These are phyloP conservation scores for Breynia disticha DNA, from an alignment of 441 rosid species.

Conservation along the genomic window DNA sequence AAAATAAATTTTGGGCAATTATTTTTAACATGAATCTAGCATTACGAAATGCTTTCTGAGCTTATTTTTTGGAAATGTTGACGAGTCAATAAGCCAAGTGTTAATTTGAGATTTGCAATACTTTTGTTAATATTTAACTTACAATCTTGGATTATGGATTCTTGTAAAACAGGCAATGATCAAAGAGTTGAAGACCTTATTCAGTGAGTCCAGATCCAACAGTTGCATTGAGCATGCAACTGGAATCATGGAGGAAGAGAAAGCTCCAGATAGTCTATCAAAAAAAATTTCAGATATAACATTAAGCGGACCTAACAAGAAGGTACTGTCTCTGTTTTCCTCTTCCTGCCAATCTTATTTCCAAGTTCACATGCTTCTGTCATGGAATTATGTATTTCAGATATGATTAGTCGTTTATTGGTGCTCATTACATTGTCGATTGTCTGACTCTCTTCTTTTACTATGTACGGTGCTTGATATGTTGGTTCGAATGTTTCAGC, in stretches of 20 bases:
- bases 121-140: neutral
- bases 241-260: constrained; percentile 69
- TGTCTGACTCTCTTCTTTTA: no score
- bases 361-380: neutral
- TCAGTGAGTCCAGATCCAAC: constrained; percentile 66
- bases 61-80: neutral
- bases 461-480: neutral
- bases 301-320: constrained; percentile 43
- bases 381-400: no score
- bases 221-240: constrained; percentile 91
- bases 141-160: neutral
- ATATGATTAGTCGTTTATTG: no score
- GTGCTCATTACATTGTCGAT: no score
- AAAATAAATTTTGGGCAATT: neutral
- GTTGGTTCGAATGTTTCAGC: constrained; percentile 28
- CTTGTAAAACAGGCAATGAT: constrained; percentile 34
- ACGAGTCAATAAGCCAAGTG: neutral
- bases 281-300: constrained; percentile 69
- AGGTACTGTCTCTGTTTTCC: constrained; percentile 36
- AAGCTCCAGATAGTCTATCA: constrained; percentile 71
- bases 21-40: no score
- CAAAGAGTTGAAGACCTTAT: constrained; percentile 54
- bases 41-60: neutral
- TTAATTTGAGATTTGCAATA: no score
- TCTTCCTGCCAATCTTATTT: neutral